A percentile compares a stretch with the other conserved stretches of the same genome.
Conservation (phyloP, 148 eudicot genomes). For the Chenopodium formosanum region DNA sequence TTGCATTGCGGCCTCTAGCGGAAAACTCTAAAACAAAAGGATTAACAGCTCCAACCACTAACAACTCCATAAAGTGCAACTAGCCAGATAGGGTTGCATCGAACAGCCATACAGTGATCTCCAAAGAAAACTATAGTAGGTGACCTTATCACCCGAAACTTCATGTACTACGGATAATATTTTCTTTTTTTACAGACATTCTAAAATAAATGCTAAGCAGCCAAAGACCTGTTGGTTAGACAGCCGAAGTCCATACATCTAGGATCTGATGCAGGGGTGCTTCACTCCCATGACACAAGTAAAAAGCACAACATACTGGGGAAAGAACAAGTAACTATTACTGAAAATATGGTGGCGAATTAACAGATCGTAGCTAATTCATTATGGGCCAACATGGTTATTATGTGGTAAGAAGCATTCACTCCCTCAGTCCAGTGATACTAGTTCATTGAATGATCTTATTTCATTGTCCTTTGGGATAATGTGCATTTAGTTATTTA, state of each 20-base stretch:
- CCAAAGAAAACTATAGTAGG: neutral
- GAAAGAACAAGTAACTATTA: neutral
- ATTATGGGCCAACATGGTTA: neutral
- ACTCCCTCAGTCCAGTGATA: neutral
- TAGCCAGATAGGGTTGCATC: neutral
- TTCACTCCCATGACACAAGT: no score
- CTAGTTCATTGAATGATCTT: neutral
- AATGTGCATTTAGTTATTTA: no score
- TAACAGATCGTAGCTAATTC: neutral
- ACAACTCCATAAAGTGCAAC: neutral
- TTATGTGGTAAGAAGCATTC: no score
- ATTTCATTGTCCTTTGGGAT: neutral
- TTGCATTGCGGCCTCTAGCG: neutral
- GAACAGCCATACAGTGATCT: neutral
- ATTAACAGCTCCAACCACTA: neutral
- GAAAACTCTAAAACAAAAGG: neutral
- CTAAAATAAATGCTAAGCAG: neutral
- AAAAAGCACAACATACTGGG: neutral
- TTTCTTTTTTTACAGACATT: neutral
- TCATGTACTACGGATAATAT: neutral
- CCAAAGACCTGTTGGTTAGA: neutral
- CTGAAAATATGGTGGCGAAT: neutral
- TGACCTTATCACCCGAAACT: neutral
- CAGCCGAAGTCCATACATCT: neutral
- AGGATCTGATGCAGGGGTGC: neutral